phyloP scores from a whole-genome alignment of 2,329 filamentous ascomycete species.

The Colletotrichum caudatum region DNA sequence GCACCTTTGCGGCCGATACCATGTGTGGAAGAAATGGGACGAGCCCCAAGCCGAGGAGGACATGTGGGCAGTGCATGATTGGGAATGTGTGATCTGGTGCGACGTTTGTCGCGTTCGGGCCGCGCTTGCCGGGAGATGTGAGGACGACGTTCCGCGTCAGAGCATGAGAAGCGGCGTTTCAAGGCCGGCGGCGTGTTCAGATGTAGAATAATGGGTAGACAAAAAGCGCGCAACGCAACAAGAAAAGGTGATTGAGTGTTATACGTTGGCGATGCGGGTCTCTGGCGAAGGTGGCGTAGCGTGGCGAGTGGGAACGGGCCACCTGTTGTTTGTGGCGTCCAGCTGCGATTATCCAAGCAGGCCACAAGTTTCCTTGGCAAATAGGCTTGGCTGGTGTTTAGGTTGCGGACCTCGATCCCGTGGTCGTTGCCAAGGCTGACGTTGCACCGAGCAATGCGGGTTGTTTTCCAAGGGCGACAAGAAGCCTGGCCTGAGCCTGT shows the following conservation, averaged over 20 bases:
- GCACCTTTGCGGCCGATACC: conserved; percentile 45
- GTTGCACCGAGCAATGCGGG: no score
- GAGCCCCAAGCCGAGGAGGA: conserved; percentile 41
- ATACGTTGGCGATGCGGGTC: background rate
- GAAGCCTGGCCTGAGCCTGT: no score
- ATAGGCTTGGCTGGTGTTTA: conserved; percentile 13
- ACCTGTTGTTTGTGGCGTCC: conserved; percentile 28
- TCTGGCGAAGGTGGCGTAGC: conserved; percentile 9
- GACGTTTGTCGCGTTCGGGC: conserved; percentile 14
- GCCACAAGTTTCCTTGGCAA: conserved; percentile 3
- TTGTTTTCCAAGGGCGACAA: no score
- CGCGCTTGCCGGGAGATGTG: conserved; percentile 15
- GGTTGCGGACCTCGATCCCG: background rate
- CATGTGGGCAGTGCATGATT: conserved; percentile 47
- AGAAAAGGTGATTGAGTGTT: background rate
- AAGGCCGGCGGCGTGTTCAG: background rate
- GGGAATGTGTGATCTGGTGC: background rate
- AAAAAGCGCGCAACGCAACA: background rate
- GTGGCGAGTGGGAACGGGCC: conserved; percentile 27
- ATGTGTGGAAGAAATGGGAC: conserved; percentile 39
- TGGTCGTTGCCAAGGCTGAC: background rate
- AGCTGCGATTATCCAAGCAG: conserved; percentile 3
- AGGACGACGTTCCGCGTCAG: conserved; percentile 4
- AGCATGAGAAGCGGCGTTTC: background rate
- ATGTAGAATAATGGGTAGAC: background rate